phyloP scores from a whole-genome alignment of 228 moss, liverwort and hornwort genomes.

The Sphagnum magellanicum region DNA sequence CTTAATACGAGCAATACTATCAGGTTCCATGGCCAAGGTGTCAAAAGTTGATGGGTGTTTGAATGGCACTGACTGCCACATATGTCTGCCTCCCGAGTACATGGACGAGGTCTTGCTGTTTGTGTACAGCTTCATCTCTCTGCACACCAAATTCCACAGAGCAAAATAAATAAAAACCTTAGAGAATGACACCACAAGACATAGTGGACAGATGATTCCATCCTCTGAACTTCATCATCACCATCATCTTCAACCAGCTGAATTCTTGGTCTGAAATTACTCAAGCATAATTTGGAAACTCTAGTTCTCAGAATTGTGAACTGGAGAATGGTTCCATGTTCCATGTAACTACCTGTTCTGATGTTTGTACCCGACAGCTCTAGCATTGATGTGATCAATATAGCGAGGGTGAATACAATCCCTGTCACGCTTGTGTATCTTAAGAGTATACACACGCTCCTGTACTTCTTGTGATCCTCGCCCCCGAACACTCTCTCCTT shows the following conservation, averaged over 20 bases:
- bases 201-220: too few species aligned
- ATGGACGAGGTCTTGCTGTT: not conserved
- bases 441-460: constrained; percentile 28
- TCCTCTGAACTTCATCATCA: too few species aligned
- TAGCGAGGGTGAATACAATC: constrained; percentile 40
- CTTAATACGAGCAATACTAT: constrained; percentile 19
- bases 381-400: constrained; percentile 36
- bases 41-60: constrained; percentile 56
- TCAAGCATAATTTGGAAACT: too few species aligned
- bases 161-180: too few species aligned
- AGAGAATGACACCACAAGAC: too few species aligned
- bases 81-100: not conserved
- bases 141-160: not conserved
- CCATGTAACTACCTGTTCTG: constrained; percentile 26
- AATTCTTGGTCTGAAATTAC: too few species aligned
- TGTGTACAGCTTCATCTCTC: not conserved
- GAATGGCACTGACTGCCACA: constrained; percentile 61
- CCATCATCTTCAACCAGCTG: too few species aligned
- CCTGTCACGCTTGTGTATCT: constrained; percentile 36
- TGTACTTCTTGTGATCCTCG: constrained; percentile 4
- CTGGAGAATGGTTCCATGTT: too few species aligned
- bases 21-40: constrained; percentile 50
- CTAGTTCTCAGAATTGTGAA: too few species aligned
- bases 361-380: constrained; percentile 36
- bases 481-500: constrained; percentile 31